A percentile compares a stretch with the other conserved stretches of the same genome.
These are phyloP conservation scores for Clausena lansium DNA, from an alignment of 345 rosid genomes.

Conservation along the genomic window DNA sequence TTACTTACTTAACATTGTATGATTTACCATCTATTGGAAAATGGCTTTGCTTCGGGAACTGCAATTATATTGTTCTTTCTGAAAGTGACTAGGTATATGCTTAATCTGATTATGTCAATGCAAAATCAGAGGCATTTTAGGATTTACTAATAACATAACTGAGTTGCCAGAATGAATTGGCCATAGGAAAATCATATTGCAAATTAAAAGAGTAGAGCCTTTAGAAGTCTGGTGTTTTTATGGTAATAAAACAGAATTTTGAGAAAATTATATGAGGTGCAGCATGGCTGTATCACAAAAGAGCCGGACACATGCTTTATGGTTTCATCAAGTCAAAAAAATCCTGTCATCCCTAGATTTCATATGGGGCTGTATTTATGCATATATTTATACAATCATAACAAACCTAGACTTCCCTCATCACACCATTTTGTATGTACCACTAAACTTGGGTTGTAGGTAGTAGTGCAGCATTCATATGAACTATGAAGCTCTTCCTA, in stretches of 20 bases:
- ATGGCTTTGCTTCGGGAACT: neutral
- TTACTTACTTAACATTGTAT: neutral
- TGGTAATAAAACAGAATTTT: neutral
- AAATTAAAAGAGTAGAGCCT: neutral
- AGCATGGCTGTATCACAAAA: neutral
- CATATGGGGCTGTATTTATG: neutral
- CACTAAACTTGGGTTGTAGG: neutral
- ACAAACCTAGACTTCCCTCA: neutral
- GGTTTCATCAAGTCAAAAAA: neutral
- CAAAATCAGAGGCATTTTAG: neutral
- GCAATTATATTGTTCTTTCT: constrained; percentile 10
- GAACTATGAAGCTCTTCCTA: neutral
- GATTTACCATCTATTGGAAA: neutral
- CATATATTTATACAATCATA: neutral
- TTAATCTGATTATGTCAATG: neutral
- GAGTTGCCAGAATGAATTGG: neutral
- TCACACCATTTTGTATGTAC: neutral
- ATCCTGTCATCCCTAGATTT: neutral
- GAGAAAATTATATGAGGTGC: neutral
- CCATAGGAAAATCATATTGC: neutral
- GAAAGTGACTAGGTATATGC: neutral
- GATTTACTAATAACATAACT: neutral
- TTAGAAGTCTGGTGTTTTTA: neutral
- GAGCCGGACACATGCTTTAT: neutral
- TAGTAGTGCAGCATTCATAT: neutral